Percentiles rank a stretch among this genome's conserved stretches.
Conservation (phyloP, 257 asterid genomes). For the Gentiana straminea region DNA sequence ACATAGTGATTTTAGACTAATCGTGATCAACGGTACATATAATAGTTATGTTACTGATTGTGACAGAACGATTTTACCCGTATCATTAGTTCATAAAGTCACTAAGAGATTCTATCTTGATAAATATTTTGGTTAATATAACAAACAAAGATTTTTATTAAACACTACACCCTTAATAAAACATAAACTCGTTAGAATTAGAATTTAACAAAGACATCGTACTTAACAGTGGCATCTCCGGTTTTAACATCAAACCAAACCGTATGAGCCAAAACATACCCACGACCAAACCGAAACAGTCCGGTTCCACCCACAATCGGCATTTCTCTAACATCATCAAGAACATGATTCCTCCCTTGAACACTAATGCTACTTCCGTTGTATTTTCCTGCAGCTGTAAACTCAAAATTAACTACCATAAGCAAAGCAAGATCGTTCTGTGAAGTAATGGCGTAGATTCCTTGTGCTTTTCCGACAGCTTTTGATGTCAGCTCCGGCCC, state of each 20-base stretch:
- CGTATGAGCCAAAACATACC: constrained; percentile 46
- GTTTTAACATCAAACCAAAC: constrained; percentile 7
- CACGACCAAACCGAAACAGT: constrained; percentile 44
- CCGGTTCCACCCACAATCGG: constrained; percentile 56
- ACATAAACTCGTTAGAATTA: no score
- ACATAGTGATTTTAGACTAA: no score
- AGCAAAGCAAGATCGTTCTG: constrained; percentile 18
- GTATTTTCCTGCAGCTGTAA: constrained; percentile 17
- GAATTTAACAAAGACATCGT: constrained; percentile 35
- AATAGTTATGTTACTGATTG: no score
- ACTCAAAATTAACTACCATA: constrained; percentile 23
- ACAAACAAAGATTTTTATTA: no score
- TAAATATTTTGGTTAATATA: no score
- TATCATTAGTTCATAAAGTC: no score
- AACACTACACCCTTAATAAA: no score
- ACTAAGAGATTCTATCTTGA: no score
- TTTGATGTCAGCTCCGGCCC: constrained; percentile 14
- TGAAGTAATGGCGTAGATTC: constrained; percentile 24
- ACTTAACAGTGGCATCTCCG: constrained; percentile 58
- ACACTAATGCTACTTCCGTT: not conserved
- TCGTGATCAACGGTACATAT: no score
- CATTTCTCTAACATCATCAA: constrained; percentile 35
- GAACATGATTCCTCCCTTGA: constrained; percentile 2
- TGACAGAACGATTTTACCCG: no score
- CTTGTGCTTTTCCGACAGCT: constrained; percentile 34